phyloP scores from a whole-genome alignment of 2,329 filamentous ascomycete genomes.

The Pezicula neosporulosa region DNA sequence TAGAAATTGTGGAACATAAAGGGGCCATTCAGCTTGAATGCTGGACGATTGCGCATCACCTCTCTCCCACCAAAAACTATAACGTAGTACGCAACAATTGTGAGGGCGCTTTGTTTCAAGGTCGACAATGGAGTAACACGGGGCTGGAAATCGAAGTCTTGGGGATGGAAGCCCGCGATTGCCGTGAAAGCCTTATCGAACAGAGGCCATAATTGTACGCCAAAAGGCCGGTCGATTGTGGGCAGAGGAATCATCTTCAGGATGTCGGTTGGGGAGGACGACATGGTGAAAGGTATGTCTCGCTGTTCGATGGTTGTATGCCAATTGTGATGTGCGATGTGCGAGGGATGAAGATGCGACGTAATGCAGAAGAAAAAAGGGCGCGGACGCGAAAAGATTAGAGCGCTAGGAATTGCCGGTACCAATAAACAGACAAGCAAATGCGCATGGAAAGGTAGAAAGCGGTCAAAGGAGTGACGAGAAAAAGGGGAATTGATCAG shows the following conservation, averaged over 20 bases:
- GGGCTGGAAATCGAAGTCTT: conserved; percentile 80
- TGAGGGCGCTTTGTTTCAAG: conserved; percentile 74
- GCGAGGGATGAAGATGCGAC: neutral
- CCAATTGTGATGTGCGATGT: neutral
- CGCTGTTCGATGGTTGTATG: neutral
- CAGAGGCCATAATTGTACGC: conserved; percentile 87
- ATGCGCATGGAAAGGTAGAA: neutral
- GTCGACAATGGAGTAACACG: conserved; percentile 89
- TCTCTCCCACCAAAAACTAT: conserved; percentile 92
- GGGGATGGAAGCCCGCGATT: conserved; percentile 75
- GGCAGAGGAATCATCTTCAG: conserved; percentile 62
- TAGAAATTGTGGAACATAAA: conserved; percentile 98
- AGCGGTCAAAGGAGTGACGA: neutral
- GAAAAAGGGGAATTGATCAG: neutral
- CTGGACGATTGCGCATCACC: conserved; percentile 81
- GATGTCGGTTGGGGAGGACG: conserved; percentile 18
- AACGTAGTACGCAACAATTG: conserved; percentile 85
- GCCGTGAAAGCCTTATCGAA: conserved; percentile 83
- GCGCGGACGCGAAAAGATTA: neutral
- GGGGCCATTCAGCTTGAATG: conserved; percentile 81
- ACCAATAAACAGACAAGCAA: neutral
- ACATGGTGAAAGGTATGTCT: conserved; percentile 11
- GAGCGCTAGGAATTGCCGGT: neutral
- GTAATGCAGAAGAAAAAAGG: neutral
- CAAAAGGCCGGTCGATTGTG: conserved; percentile 88